Base-by-base conservation (phyloP, 2,329 filamentous ascomycete species). In the Volutella citrinella region DNA sequence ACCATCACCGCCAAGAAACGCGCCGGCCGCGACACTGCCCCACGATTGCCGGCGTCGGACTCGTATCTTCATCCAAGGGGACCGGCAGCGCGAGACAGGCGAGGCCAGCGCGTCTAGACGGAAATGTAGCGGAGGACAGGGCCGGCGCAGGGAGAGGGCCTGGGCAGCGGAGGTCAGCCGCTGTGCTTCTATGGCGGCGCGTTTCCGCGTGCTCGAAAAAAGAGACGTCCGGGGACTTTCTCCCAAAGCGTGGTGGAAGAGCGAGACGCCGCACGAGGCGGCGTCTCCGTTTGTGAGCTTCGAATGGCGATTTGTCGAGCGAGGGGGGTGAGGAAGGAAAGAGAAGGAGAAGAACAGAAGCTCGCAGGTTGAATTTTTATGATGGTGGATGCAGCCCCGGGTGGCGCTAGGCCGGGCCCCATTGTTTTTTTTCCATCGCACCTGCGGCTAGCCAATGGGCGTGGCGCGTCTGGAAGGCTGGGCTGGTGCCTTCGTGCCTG, bases 251-350 rank as follows among this genome's bases (percentile, higher is more conserved):
- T 51, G 57, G 29, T 33, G 44, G 30, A 42, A 51, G 57, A 54
- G 56, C 60, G 59, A 66, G 49, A 64, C 49, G 55, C 53, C 53
- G 44, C 46, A 29, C 42, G 34, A 38, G 13, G 32, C 39, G 42
- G 41, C 34, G 59, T 78, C 74, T 85, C 87, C 84, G 87, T 95
- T 71, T 84, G 87, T 89, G 69, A 88, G 90, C 91, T 96, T 95
- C 84, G 89, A 94, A 95, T 82, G 84, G 90, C 91, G 91, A 96
- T 95, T 88, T 88, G 88, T 96, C 80, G 88, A 90, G 77, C 90
- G 90, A 95, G 88, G 81, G 85, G 59, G 82, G 81, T 70, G 68
- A 59, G 61, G 61, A 57, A 50, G 53, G 53, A 56, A 55, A 48
- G 49, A 45, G 43, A 36, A 37, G 27, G 26, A 27, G 30, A 27